Evolutionary conservation across 2,329 filamentous ascomycete species (phyloP), one percentile per base, ranked within the genome.

Genomic region (Colletotrichum sojae): DNA sequence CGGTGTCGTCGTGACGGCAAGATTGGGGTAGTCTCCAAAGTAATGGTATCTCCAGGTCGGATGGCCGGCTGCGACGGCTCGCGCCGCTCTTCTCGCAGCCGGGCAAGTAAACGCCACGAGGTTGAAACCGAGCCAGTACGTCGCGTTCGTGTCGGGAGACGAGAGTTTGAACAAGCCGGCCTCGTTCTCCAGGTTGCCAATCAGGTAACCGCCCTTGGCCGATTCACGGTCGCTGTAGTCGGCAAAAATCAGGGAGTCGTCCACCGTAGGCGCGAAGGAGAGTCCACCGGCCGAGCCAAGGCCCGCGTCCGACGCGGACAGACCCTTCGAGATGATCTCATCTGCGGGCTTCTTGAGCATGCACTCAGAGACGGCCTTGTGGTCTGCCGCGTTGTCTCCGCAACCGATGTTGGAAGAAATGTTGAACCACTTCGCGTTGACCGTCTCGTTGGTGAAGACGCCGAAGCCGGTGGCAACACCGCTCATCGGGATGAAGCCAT

Each of bases 401-500:
- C 78, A 79, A 0, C 76, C 77, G 6, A 78, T 43, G 1, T 53
- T 71, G 1, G 56, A 20, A 1, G 76, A 63, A 8, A 75, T 67
- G 20, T 69, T 74, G 73, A 70, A 55, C 67, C 67, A 70, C 25
- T 58, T 70, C 1, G 20, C 16, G 27, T 64, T 63, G 4, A 56
- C 45, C 4, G 68, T 70, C 20, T 70, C 49, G 27, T 72, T 56
- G 39, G 69, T 71, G 51, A 80, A 79, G 45, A 77, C 71, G n/a
- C 69, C 69, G n/a, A 51, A 52, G 22, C 62, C 60, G 18, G 70
- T 76, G 15, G 66, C 65, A 9, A 56, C 48, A 15, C 78, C 85
- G 51, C 85, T 86, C 16, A 82, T 78, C 5, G 81, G 76, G 65
- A 88, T 84, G 20, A 86, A 77, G 4, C 80, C 84, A 15, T 79